Base-by-base conservation (phyloP, 2,329 filamentous ascomycete species). In the Trichoderma koningii region DNA sequence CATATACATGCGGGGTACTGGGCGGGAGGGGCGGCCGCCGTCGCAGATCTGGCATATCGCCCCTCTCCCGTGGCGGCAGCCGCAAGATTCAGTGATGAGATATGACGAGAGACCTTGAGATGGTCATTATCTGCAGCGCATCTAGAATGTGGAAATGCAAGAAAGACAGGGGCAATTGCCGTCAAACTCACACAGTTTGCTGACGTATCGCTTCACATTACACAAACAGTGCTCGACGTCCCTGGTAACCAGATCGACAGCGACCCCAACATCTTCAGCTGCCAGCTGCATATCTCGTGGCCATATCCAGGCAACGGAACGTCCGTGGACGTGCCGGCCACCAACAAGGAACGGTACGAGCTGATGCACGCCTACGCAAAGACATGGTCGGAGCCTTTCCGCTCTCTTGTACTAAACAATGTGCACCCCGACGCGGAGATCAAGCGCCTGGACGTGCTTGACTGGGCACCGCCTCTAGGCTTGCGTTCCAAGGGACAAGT, bases 201-300 rank as follows among this genome's bases (percentile, higher is more conserved):
- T 63, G 23, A 55, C 41, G n/a, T n/a, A 23, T 26, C 30, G 41
- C 3, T 41, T 14, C 30, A 28, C 26, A 30, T 5, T 38, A 17
- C n/a, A 30, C 15, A 17, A 7, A 14, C 62, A 83, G 79, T 83
- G 19, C 77, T 85, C 3, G 79, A 84, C 53, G 79, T 80, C 0
- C 82, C 83, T 0, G 76, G 75, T 9, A 83, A 82, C 63, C 74
- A 74, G 7, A 65, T 73, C 4, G 69, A 73, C 3, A 71, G 63
- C 15, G 67, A 73, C 14, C 48, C 63, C 0, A 75, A 77, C 47
- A 73, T 72, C 1, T 83, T 82, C 66, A 75, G 74, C 14, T 79
- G 78, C 66, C 83, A 85, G 70, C 75, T 86, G 14, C 79, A 83
- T 41, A 69, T 83, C 15, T 84, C 83, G 1, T 87, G 84, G 83